These are phyloP conservation scores for Lasiosphaeris hirsuta DNA, from an alignment of 495 filamentous ascomycete species.

Conservation along the genomic window DNA sequence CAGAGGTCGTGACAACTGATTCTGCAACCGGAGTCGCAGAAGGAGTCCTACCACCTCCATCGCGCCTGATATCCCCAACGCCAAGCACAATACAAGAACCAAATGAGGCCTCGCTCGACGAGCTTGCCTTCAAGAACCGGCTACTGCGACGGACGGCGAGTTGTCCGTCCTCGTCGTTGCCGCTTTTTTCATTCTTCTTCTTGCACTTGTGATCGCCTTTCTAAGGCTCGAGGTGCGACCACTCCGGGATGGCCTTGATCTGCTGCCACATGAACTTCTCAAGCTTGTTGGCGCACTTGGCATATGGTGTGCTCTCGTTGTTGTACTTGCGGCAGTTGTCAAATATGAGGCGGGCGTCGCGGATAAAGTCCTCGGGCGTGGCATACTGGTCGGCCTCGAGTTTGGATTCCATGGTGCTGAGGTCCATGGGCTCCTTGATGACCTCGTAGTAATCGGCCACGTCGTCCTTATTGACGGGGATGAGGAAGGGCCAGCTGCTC, in stretches of 20 bases:
- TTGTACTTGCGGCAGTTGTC: constrained; percentile 96
- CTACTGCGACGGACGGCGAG: no score
- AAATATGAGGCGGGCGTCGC: constrained; percentile 86
- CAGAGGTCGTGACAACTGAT: no score
- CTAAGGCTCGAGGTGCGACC: constrained; percentile 65
- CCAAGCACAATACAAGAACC: no score
- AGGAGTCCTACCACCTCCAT: no score
- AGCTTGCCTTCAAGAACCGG: no score
- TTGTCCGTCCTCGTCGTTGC: background rate
- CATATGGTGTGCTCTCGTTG: constrained; percentile 91
- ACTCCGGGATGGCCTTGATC: constrained; percentile 91
- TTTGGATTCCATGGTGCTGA: constrained; percentile 93
- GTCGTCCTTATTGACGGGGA: constrained; percentile 92
- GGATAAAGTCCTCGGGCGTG: constrained; percentile 88
- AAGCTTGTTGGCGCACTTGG: constrained; percentile 90
- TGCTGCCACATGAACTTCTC: constrained; percentile 97
- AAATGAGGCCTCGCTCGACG: no score
- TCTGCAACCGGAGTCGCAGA: no score
- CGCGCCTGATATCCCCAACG: no score
- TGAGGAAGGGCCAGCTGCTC: constrained; percentile 88
- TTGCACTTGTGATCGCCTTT: background rate
- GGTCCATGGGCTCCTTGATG: constrained; percentile 96
- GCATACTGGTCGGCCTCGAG: constrained; percentile 91
- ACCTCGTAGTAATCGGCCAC: constrained; percentile 98
- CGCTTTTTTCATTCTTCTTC: background rate